Evolutionary conservation across 306 rosid genomes (phyloP).

Genomic region (Quercus ilex): DNA sequence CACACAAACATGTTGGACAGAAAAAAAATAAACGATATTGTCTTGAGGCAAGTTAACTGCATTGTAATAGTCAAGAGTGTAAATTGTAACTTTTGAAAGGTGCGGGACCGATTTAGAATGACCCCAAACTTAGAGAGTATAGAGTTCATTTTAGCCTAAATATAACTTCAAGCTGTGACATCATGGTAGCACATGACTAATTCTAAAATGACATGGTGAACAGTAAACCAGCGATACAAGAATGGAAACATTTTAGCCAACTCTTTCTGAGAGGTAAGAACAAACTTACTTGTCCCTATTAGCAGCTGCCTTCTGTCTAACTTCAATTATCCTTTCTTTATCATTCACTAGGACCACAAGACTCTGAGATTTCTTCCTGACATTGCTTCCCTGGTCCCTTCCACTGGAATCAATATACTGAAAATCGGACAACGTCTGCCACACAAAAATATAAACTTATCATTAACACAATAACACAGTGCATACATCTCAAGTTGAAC

Average conservation of each 20-base stretch:
- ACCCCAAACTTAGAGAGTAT: too few species aligned
- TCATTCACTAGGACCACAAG: slow-evolving; percentile 82
- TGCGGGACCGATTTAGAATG: too few species aligned
- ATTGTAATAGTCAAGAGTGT: too few species aligned
- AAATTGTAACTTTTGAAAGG: too few species aligned
- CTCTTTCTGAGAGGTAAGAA: background rate
- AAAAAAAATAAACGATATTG: too few species aligned
- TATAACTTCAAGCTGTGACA: background rate
- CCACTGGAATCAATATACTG: slow-evolving; percentile 89
- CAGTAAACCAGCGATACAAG: background rate
- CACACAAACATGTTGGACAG: too few species aligned
- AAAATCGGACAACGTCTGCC: slow-evolving; percentile 73
- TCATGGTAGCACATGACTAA: background rate
- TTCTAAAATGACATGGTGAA: background rate
- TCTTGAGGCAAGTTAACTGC: too few species aligned
- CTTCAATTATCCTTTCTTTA: slow-evolving; percentile 77
- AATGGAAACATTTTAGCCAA: background rate
- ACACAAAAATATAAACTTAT: slow-evolving; percentile 21
- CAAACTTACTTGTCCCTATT: slow-evolving; percentile 77
- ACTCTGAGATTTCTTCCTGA: slow-evolving; percentile 83
- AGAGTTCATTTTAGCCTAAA: too few species aligned
- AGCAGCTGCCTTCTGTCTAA: slow-evolving; percentile 84
- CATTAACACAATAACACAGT: slow-evolving; percentile 13
- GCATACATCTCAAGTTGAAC: slow-evolving; percentile 3
- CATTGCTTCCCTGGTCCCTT: slow-evolving; percentile 92